Conservation (phyloP, 257 asterid species). For the Solanum gracilifrons region DNA sequence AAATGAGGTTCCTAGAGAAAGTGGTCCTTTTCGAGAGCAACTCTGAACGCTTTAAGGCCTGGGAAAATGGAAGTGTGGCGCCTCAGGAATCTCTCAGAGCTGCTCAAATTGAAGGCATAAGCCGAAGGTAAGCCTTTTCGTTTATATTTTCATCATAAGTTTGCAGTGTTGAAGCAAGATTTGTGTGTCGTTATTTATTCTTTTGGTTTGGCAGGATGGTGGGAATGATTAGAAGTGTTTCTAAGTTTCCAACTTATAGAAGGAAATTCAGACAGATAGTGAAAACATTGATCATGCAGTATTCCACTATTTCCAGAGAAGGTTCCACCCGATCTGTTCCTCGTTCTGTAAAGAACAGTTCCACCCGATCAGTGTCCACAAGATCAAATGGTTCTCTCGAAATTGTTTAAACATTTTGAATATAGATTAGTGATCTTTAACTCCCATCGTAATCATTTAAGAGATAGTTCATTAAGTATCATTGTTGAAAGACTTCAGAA, state of each 20-base stretch:
- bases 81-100: conserved; percentile 62
- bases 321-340: conserved; percentile 29
- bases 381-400: conserved; percentile 41
- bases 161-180: not conserved
- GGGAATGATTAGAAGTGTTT: conserved; percentile 53
- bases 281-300: conserved; percentile 32
- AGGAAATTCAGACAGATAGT: conserved; percentile 73
- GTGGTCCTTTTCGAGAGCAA: conserved; percentile 46
- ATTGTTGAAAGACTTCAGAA: not conserved
- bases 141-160: not conserved
- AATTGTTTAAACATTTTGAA: conserved; percentile 24
- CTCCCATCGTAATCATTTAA: not conserved
- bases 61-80: conserved; percentile 67
- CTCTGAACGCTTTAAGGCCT: conserved; percentile 40
- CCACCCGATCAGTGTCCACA: conserved; percentile 23
- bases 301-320: conserved; percentile 28
- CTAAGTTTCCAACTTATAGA: conserved; percentile 76
- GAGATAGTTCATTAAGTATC: not conserved
- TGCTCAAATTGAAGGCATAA: conserved; percentile 84
- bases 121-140: conserved; percentile 50
- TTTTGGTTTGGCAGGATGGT: conserved; percentile 49
- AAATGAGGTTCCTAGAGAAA: conserved; percentile 57
- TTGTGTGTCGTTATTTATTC: not conserved
- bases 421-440: not conserved
- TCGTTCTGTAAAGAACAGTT: conserved; percentile 26